phyloP scores from a whole-genome alignment of 257 asterid species.

The Solanum medicagineum region DNA sequence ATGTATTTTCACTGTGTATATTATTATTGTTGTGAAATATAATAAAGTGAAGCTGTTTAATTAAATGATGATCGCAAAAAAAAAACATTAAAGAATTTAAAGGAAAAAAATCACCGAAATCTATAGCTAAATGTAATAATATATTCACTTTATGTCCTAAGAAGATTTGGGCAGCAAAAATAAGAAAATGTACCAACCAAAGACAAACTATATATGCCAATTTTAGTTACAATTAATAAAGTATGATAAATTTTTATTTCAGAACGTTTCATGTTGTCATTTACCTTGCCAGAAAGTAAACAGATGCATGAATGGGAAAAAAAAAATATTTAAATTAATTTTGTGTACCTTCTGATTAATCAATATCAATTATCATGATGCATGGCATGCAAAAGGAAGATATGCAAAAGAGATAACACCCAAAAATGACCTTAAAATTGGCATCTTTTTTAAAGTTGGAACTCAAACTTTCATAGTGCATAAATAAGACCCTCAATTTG shows the following conservation, averaged over 20 bases:
- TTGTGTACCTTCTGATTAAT: neutral
- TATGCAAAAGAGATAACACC: no score
- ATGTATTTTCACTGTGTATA: no score
- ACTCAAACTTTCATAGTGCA: no score
- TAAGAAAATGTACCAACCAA: neutral
- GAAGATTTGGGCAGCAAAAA: neutral
- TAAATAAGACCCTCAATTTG: no score
- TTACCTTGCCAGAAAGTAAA: neutral
- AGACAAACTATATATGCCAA: neutral
- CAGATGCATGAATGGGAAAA: neutral
- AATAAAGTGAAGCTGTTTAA: no score
- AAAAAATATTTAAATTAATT: neutral
- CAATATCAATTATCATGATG: neutral
- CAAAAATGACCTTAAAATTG: no score
- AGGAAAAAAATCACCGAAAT: neutral
- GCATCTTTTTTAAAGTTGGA: no score
- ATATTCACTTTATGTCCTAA: neutral
- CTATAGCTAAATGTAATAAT: neutral
- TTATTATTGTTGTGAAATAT: no score
- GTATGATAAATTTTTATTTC: neutral
- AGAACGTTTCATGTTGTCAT: neutral
- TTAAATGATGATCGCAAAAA: neutral
- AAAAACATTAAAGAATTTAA: neutral
- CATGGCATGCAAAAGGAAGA: neutral
- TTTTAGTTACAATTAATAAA: neutral